phyloP scores from a whole-genome alignment of 129 eudicot genomes.

The Silybum marianum region DNA sequence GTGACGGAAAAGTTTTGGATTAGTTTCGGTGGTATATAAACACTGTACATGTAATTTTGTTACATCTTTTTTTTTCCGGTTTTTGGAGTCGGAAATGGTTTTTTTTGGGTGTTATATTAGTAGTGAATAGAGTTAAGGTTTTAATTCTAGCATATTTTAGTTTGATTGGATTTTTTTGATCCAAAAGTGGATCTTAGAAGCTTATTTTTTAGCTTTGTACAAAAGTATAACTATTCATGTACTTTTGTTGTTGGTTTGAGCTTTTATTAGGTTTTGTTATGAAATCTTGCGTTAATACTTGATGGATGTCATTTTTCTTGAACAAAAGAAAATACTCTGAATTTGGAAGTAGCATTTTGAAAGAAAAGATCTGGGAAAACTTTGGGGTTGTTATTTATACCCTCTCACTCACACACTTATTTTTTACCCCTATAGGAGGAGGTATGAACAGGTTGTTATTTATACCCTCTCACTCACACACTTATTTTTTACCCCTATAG shows the following conservation, averaged over 20 bases:
- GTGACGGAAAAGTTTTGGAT: slow-evolving; percentile 34
- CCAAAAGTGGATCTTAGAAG: slow-evolving; percentile 29
- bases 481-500: no score
- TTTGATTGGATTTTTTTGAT: slow-evolving; percentile 25
- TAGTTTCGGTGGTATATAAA: slow-evolving; percentile 36
- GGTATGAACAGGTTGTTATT: no score
- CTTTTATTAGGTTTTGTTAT: neutral
- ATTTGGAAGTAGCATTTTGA: no score
- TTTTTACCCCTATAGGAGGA: no score
- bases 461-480: no score
- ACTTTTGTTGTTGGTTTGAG: neutral
- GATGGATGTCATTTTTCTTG: neutral
- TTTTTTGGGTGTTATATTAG: slow-evolving; percentile 26
- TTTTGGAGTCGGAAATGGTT: slow-evolving; percentile 10
- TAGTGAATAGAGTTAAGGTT: slow-evolving; percentile 25
- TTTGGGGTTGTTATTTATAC: no score
- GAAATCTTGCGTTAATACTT: neutral
- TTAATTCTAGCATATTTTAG: neutral
- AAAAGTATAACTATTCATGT: slow-evolving; percentile 17
- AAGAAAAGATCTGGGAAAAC: no score
- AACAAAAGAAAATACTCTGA: neutral
- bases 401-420: no score
- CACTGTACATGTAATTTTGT: slow-evolving; percentile 32
- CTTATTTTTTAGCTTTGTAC: slow-evolving; percentile 27
- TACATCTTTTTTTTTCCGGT: neutral